Conservation (phyloP, 2,329 filamentous ascomycete species). For the Botrytis galanthina region DNA sequence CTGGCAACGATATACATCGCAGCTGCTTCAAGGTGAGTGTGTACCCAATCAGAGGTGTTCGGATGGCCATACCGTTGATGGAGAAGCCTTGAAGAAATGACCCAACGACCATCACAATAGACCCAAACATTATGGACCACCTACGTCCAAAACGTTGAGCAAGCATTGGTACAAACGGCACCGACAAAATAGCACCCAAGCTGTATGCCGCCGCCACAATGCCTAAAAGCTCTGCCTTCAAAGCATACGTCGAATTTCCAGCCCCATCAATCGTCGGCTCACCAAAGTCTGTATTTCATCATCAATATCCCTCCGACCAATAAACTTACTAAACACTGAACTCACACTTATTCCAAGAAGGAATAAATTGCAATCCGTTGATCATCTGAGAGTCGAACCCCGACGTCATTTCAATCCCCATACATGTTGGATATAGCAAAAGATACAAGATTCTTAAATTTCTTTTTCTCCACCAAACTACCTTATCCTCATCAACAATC, state of each 20-base stretch:
- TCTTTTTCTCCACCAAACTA: constrained; percentile 42
- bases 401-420: constrained; percentile 55
- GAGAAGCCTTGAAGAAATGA: constrained; percentile 53
- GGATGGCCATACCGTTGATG: constrained; percentile 24
- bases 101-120: constrained; percentile 52
- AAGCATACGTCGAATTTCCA: constrained; percentile 6
- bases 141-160: constrained; percentile 51
- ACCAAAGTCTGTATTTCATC: constrained; percentile 8
- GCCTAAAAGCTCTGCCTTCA: constrained; percentile 19
- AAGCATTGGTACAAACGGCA: constrained; percentile 52
- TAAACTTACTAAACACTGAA: neutral
- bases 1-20: constrained; percentile 54
- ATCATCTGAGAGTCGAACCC: constrained; percentile 53
- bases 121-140: constrained; percentile 56
- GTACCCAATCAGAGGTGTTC: constrained; percentile 38
- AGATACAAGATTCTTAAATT: constrained; percentile 43
- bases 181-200: constrained; percentile 52
- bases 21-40: constrained; percentile 33
- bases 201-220: constrained; percentile 48
- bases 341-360: constrained; percentile 38
- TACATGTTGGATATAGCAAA: constrained; percentile 47
- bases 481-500: constrained; percentile 42
- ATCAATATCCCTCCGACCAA: neutral
- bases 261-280: constrained; percentile 3
- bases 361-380: constrained; percentile 44